These are phyloP conservation scores for Saccharomycopsis hybrid DNA, from an alignment of 1,139 yeast species.

Conservation along the genomic window DNA sequence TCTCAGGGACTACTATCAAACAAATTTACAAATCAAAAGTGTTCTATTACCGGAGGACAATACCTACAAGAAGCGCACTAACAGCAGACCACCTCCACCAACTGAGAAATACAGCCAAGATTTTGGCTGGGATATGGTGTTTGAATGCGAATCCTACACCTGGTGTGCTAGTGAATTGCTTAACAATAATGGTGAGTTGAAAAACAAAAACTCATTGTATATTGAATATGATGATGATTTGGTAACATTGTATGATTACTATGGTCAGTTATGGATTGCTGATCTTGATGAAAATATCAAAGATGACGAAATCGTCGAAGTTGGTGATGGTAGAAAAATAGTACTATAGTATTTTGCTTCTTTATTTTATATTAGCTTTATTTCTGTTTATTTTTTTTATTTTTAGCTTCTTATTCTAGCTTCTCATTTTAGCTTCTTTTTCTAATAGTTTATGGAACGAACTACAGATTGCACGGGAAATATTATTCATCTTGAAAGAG, in stretches of 20 bases:
- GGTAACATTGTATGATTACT: conserved; percentile 15
- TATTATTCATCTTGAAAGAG: too few species aligned
- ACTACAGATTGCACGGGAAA: too few species aligned
- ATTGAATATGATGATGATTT: conserved; percentile 12
- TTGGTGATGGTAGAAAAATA: neutral
- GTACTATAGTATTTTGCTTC: neutral
- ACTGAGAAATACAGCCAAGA: neutral
- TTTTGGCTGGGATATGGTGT: conserved; percentile 15
- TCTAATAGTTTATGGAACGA: too few species aligned
- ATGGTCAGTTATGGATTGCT: conserved; percentile 14
- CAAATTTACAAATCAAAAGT: conserved; percentile 9
- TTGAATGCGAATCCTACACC: conserved; percentile 11
- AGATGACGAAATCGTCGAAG: neutral
- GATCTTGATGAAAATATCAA: neutral
- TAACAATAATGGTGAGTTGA: conserved; percentile 5
- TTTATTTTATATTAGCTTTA: neutral
- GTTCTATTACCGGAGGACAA: conserved; percentile 16
- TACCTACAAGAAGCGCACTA: neutral
- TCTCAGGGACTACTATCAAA: conserved; percentile 11
- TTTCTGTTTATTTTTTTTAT: neutral
- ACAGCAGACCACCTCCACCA: neutral
- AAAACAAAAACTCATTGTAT: conserved; percentile 5
- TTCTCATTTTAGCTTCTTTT: too few species aligned
- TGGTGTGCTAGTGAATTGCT: conserved; percentile 20
- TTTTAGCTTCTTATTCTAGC: too few species aligned